Evolutionary conservation across 2,329 filamentous ascomycete species (phyloP).

Genomic region (Aspergillus vadensis): DNA sequence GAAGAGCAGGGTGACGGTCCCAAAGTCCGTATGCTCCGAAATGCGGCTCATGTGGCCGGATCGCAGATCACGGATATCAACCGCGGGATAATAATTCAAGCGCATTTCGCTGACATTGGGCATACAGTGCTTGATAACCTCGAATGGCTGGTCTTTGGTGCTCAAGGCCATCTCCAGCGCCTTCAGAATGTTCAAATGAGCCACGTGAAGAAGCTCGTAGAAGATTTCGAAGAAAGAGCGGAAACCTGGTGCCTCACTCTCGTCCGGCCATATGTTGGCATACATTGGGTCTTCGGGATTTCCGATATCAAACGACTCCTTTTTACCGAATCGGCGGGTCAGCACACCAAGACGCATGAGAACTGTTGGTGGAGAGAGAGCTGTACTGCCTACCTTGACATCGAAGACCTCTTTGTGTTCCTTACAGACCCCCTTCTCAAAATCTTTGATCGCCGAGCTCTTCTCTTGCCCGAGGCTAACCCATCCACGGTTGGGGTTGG

Average conservation of each 20-base stretch:
- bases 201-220: neutral
- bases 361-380: too few relatives aligned
- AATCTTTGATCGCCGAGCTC: neutral
- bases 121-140: neutral
- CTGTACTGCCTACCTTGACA: too few relatives aligned
- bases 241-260: neutral
- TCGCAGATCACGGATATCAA: neutral
- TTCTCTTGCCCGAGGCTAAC: neutral
- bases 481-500: neutral
- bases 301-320: neutral
- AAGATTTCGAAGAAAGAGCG: neutral
- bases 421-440: neutral
- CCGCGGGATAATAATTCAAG: slow-evolving; percentile 15
- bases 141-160: neutral
- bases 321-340: too few relatives aligned
- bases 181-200: neutral
- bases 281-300: neutral
- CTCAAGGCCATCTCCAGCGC: neutral
- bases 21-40: slow-evolving; percentile 18
- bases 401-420: too few relatives aligned
- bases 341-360: too few relatives aligned
- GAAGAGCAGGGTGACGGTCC: slow-evolving; percentile 16
- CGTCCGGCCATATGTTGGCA: neutral
- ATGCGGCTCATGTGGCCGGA: slow-evolving; percentile 13
- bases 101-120: slow-evolving; percentile 9